Evolutionary conservation across 2,329 filamentous ascomycete species (phyloP).

Genomic region (Pseudogymnoascus sp.): DNA sequence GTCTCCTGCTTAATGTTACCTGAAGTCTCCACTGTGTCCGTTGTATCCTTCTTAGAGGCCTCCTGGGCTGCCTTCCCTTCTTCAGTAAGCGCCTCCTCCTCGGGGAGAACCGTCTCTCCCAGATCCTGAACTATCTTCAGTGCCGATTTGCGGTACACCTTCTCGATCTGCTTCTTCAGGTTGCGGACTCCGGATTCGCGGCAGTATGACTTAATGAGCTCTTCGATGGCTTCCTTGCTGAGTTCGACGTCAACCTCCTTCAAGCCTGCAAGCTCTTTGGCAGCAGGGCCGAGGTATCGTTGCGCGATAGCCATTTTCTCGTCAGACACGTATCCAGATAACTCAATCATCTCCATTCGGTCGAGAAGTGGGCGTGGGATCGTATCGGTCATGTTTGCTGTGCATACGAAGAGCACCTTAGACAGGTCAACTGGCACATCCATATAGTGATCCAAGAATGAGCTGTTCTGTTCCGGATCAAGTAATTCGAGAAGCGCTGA

Average conservation of each 20-base stretch:
- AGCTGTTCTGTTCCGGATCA: conserved; percentile 94
- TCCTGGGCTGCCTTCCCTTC: conserved; percentile 74
- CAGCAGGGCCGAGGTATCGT: conserved; percentile 81
- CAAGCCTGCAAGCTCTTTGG: conserved; percentile 87
- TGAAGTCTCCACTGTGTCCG: conserved; percentile 54
- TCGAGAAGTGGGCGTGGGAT: conserved; percentile 90
- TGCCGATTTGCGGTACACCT: conserved; percentile 94
- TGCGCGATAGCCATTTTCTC: conserved; percentile 99
- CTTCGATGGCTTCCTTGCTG: conserved; percentile 78
- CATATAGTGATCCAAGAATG: conserved; percentile 97
- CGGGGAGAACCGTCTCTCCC: conserved; percentile 72
- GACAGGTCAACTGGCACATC: conserved; percentile 95
- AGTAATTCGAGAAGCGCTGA: conserved; percentile 89
- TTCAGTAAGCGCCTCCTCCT: conserved; percentile 73
- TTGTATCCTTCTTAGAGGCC: conserved; percentile 58
- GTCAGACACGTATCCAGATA: conserved; percentile 93
- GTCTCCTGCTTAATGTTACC: conserved; percentile 46
- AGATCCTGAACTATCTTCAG: conserved; percentile 95
- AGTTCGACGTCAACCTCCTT: conserved; percentile 87
- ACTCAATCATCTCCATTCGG: conserved; percentile 93
- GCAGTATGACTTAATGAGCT: conserved; percentile 97
- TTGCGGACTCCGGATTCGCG: conserved; percentile 95
- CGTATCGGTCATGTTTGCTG: conserved; percentile 97
- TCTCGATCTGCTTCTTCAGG: conserved; percentile 98
- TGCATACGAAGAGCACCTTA: conserved; percentile 97